Conservation (phyloP, 108 stramenopile species). For the Cyclotella distinguenda region DNA sequence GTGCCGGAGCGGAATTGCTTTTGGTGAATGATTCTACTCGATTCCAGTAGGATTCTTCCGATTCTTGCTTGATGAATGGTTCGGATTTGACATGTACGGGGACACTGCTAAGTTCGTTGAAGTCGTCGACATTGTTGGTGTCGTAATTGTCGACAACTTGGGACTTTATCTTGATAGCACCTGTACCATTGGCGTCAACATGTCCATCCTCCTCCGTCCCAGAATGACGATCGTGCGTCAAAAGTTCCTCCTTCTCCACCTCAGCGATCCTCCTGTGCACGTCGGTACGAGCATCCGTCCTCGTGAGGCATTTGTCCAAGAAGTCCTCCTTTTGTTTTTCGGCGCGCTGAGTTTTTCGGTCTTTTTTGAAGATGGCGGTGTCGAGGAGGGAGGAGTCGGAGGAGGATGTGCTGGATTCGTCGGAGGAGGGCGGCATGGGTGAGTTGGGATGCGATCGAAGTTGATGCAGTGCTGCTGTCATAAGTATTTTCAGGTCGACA, state of each 20-base stretch:
- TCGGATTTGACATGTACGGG: background rate
- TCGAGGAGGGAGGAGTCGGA: slow-evolving; percentile 20
- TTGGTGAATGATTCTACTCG: slow-evolving; percentile 13
- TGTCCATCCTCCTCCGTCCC: background rate
- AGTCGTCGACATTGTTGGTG: background rate
- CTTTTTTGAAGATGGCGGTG: slow-evolving; percentile 22
- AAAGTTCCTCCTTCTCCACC: slow-evolving; percentile 11
- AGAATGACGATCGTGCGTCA: background rate
- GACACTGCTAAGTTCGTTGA: background rate
- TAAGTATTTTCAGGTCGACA: background rate
- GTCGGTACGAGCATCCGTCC: slow-evolving; percentile 38
- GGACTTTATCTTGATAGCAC: background rate
- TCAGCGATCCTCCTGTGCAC: slow-evolving; percentile 32
- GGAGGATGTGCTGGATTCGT: slow-evolving; percentile 24
- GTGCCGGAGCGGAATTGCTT: background rate
- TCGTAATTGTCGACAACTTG: too few species aligned
- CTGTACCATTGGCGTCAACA: background rate
- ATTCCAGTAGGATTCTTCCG: slow-evolving; percentile 22
- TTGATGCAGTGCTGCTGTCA: background rate
- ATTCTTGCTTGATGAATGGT: background rate
- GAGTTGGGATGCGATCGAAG: background rate
- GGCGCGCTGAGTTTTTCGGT: slow-evolving; percentile 26
- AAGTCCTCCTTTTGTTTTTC: slow-evolving; percentile 36
- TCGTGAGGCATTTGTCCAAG: slow-evolving; percentile 26
- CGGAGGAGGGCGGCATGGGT: slow-evolving; percentile 9